These are phyloP conservation scores for Luzula sylvatica DNA, from an alignment of 176 grass and related monocot genomes.

Conservation along the genomic window DNA sequence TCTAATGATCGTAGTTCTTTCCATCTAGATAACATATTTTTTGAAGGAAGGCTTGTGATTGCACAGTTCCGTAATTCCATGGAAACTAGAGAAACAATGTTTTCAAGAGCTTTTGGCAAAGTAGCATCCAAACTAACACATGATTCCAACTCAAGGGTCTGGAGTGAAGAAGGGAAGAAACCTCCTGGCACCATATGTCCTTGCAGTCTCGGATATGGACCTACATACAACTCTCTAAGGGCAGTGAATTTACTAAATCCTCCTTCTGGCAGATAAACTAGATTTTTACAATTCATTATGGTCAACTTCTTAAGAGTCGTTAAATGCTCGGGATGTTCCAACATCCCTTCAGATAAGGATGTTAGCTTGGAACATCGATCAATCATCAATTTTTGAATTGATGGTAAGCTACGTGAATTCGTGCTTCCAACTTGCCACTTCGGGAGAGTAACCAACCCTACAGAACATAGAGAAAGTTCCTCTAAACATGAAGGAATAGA, in stretches of 20 bases:
- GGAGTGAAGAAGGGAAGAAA: constrained; percentile 10
- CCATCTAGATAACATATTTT: not conserved
- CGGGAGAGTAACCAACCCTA: not conserved
- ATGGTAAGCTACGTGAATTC: not conserved
- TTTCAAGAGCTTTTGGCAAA: not conserved
- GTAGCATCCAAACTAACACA: not conserved
- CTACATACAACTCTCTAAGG: constrained; percentile 3
- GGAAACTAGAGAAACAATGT: not conserved
- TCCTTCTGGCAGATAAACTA: not conserved
- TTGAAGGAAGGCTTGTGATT: constrained; percentile 1
- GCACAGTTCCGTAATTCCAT: not conserved
- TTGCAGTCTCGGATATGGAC: not conserved
- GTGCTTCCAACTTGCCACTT: not conserved
- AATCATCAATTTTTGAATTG: not conserved
- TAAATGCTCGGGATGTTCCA: not conserved
- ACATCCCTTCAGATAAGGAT: constrained; percentile 4
- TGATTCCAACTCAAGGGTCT: not conserved
- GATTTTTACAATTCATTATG: not conserved
- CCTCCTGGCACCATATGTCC: not conserved
- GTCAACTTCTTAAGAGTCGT: not conserved
- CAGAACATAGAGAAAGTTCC: not conserved
- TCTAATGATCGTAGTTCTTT: not conserved
- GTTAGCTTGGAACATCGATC: not conserved
- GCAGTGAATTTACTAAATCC: constrained; percentile 10
- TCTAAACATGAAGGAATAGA: not conserved